phyloP scores from a whole-genome alignment of 75 land plant genomes.

The Picea sitchensis region DNA sequence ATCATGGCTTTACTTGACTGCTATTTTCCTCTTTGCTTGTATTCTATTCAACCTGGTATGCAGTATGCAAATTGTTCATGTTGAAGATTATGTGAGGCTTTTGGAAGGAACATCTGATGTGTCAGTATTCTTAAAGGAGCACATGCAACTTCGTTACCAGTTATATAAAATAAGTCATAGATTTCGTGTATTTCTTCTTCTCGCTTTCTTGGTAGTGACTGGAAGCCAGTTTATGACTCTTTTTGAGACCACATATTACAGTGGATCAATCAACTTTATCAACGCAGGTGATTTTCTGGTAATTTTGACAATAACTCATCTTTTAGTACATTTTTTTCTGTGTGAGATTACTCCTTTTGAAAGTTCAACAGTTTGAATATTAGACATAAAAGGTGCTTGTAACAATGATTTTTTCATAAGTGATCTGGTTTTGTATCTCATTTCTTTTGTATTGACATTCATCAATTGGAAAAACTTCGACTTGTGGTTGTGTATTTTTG shows the following conservation, averaged over 20 bases:
- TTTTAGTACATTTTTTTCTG: not conserved
- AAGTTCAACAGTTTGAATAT: not conserved
- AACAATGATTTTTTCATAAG: not conserved
- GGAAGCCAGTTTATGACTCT: conserved; percentile 67
- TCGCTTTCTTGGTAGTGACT: conserved; percentile 56
- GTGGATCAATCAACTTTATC: conserved; percentile 49
- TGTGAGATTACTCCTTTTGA: not conserved
- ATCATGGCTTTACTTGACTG: conserved; percentile 73
- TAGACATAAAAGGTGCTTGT: not conserved
- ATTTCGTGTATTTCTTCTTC: conserved; percentile 64
- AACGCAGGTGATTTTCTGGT: conserved; percentile 84
- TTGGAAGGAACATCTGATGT: conserved; percentile 61
- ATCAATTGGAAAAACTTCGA: not conserved
- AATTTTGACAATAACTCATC: conserved; percentile 18
- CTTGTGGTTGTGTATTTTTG: not conserved
- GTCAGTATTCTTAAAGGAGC: conserved; percentile 61
- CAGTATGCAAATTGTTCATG: conserved; percentile 83
- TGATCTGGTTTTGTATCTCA: conserved; percentile 4
- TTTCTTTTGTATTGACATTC: not conserved
- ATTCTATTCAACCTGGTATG: conserved; percentile 81
- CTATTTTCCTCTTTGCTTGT: conserved; percentile 62
- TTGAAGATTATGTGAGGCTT: conserved; percentile 79
- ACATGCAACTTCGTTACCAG: conserved; percentile 58
- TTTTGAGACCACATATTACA: conserved; percentile 53
- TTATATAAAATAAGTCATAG: conserved; percentile 88